Evolutionary conservation across 225 moss, liverwort and hornwort genomes (phyloP).

Genomic region (Physcomitrium patens): DNA sequence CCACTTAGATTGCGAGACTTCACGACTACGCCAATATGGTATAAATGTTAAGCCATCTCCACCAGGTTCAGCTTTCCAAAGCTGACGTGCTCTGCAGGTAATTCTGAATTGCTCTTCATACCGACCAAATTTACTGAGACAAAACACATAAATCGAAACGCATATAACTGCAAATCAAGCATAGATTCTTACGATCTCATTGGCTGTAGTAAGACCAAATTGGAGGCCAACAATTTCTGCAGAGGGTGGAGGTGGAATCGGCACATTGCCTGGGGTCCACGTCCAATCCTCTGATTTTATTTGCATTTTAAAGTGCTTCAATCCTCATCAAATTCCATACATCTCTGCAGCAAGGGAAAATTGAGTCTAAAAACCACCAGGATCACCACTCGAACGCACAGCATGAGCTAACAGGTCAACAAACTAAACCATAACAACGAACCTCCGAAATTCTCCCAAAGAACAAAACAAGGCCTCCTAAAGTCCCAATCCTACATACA

Average conservation of each 20-base stretch:
- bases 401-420: too few species aligned
- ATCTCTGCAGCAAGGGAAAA: too few species aligned
- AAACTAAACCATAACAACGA: too few species aligned
- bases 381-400: too few species aligned
- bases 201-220: constrained; percentile 53
- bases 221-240: constrained; percentile 59
- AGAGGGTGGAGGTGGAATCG: constrained; percentile 33
- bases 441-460: too few species aligned
- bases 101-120: constrained; percentile 2
- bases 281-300: constrained; percentile 30
- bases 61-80: neutral
- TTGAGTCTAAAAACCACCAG: too few species aligned
- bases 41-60: neutral
- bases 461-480: too few species aligned
- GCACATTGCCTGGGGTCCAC: constrained; percentile 10
- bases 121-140: neutral
- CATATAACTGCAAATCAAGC: too few species aligned
- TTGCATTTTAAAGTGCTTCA: constrained; percentile 26
- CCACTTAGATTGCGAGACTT: constrained; percentile 1
- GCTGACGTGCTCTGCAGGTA: neutral
- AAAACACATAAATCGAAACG: neutral
- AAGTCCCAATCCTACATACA: too few species aligned
- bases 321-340: too few species aligned
- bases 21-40: neutral
- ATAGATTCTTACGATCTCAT: constrained; percentile 45